phyloP scores from a whole-genome alignment of 2,329 filamentous ascomycete species.

The Epichloe brachyelytri region DNA sequence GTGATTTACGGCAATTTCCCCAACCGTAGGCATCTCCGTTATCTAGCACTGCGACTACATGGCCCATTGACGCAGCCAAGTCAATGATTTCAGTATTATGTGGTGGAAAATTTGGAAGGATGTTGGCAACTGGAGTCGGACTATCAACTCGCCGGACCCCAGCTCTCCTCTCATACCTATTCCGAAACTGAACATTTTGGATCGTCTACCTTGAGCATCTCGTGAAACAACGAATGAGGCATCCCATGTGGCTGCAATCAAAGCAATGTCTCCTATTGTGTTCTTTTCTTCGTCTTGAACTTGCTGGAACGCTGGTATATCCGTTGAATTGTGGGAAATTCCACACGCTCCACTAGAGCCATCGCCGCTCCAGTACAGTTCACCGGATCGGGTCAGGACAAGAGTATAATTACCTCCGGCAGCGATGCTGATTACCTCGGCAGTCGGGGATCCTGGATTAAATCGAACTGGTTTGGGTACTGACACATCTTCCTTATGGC shows the following conservation, averaged over 20 bases:
- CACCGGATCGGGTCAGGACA: conserved; percentile 46
- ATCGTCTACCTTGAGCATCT: conserved; percentile 29
- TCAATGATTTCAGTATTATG: conserved; percentile 42
- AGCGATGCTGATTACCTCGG: conserved; percentile 26
- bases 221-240: conserved; percentile 49
- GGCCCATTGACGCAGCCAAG: conserved; percentile 62
- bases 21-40: conserved; percentile 76
- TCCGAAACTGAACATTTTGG: conserved; percentile 50
- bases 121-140: conserved; percentile 34
- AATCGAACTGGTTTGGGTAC: conserved; percentile 52
- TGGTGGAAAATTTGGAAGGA: conserved; percentile 53
- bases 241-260: conserved; percentile 67
- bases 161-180: conserved; percentile 59
- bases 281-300: conserved; percentile 14
- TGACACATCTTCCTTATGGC: conserved; percentile 58
- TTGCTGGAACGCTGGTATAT: conserved; percentile 26
- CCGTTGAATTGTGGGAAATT: conserved; percentile 15
- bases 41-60: conserved; percentile 59
- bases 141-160: conserved; percentile 43
- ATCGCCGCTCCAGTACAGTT: conserved; percentile 54
- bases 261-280: conserved; percentile 17
- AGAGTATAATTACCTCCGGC: conserved; percentile 84
- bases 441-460: conserved; percentile 23
- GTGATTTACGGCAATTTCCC: conserved; percentile 78
- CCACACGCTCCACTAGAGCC: conserved; percentile 42